Evolutionary conservation across 208 protist species (phyloP).

Genomic region (Jaenimonas drosophilae): DNA sequence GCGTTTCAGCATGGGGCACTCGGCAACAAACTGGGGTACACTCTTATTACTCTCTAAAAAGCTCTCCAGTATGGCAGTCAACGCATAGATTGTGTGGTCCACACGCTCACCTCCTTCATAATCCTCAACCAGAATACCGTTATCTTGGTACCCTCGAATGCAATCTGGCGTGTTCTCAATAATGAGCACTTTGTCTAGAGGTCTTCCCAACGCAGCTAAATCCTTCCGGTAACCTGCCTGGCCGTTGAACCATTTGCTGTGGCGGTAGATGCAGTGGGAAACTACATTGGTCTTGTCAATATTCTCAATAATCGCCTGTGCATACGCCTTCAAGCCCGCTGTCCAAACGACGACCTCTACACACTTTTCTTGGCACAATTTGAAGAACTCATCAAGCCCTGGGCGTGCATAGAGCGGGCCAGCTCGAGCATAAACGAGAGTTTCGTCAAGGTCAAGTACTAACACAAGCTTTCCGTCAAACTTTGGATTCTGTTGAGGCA

Average conservation of each 20-base stretch:
- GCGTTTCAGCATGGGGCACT: slow-evolving; percentile 53
- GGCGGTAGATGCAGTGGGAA: slow-evolving; percentile 88
- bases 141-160: slow-evolving; percentile 86
- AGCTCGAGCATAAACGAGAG: slow-evolving; percentile 79
- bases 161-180: slow-evolving; percentile 92
- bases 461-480: slow-evolving; percentile 77
- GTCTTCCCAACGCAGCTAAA: slow-evolving; percentile 71
- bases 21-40: slow-evolving; percentile 83
- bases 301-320: slow-evolving; percentile 87
- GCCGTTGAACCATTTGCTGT: slow-evolving; percentile 91
- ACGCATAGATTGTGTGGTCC: slow-evolving; percentile 83
- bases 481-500: slow-evolving; percentile 63
- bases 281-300: slow-evolving; percentile 84
- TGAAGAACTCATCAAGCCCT: slow-evolving; percentile 84
- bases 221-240: slow-evolving; percentile 90
- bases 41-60: slow-evolving; percentile 75
- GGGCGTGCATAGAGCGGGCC: slow-evolving; percentile 84
- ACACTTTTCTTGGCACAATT: slow-evolving; percentile 70
- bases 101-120: slow-evolving; percentile 83
- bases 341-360: slow-evolving; percentile 90
- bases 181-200: slow-evolving; percentile 83
- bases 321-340: slow-evolving; percentile 85
- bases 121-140: slow-evolving; percentile 88
- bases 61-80: slow-evolving; percentile 67
- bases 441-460: slow-evolving; percentile 88